Base-by-base conservation (phyloP, 208 protist genomes). In the Zelonia costaricensis region DNA sequence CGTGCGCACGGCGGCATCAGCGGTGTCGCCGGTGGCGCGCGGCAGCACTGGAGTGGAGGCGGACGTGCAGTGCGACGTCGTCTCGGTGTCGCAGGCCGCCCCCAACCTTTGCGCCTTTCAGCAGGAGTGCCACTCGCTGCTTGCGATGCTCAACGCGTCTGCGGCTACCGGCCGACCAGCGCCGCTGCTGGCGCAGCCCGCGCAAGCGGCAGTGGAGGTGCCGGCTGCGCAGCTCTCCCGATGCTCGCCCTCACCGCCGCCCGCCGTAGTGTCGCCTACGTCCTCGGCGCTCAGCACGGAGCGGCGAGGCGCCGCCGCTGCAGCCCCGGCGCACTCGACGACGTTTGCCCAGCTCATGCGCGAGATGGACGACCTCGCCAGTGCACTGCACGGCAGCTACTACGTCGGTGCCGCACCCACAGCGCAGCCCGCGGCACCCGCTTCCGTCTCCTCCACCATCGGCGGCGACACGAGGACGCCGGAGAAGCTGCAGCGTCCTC, bases 71-170 rank as follows among this genome's bases (percentile, higher is more conserved):
- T 71, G 56, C 1, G 64, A 71, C 27, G 49, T 63, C 23, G 56
- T 62, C 10, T 53, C 52, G 13, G 12, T 43, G 6, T 45, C 36
- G 10, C 33, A 33, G 52, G 66, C 58, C 2, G 48, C 36, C 3
- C 66, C 66, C 33, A 65, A 66, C 51, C 47, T 76, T n/a, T 60
- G 47, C 20, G 56, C 69, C 20, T 76, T 76, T 30, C 63, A 60
- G 25, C 49, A 72, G 20, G 71, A 80, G 49, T 80, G 74, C 55
- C 46, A 62, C 12, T 63, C 64, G 7, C 62, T 80, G 16, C 47
- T 80, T 25, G 58, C 67, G 8, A 9, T 80, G 42, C 36, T 80
- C 16, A 40, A 36, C 20, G 36, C 58, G 8, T 43, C 66, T 7
- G 22, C 66, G 6, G 1, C 30, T 25, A 12, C 18, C 16, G n/a